Conservation (phyloP, 148 eudicot species). For the Rhododendron ovatum region DNA sequence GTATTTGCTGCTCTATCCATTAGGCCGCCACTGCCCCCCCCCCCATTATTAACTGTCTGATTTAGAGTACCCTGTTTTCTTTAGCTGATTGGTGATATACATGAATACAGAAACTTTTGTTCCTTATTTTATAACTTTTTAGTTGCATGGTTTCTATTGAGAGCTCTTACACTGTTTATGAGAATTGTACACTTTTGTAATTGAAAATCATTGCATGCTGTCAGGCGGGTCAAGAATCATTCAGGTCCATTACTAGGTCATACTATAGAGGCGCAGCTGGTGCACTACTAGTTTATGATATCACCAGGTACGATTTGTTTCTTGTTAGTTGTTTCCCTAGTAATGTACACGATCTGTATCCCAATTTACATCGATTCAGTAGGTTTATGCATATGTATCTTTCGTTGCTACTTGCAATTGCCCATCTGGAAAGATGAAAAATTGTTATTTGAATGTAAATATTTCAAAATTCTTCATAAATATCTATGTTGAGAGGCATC, state of each 20-base stretch:
- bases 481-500: neutral
- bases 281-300: constrained; percentile 57
- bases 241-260: constrained; percentile 59
- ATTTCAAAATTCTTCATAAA: neutral
- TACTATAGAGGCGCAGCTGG: constrained; percentile 66
- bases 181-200: neutral
- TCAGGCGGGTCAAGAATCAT: constrained; percentile 64
- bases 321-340: neutral
- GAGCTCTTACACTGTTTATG: neutral
- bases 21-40: too few relatives aligned
- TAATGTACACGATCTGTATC: neutral
- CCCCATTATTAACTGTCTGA: neutral
- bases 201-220: constrained; percentile 4
- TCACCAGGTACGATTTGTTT: constrained; percentile 37
- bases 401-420: neutral
- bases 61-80: neutral
- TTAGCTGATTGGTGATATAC: neutral
- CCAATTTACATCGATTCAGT: neutral
- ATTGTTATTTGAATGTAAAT: neutral
- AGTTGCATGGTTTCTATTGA: neutral
- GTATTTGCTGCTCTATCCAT: constrained; percentile 12
- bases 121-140: neutral
- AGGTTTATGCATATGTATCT: neutral
- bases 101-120: neutral
- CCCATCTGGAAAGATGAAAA: neutral